Conservation (phyloP, 257 asterid species). For the Solanum pennellii region DNA sequence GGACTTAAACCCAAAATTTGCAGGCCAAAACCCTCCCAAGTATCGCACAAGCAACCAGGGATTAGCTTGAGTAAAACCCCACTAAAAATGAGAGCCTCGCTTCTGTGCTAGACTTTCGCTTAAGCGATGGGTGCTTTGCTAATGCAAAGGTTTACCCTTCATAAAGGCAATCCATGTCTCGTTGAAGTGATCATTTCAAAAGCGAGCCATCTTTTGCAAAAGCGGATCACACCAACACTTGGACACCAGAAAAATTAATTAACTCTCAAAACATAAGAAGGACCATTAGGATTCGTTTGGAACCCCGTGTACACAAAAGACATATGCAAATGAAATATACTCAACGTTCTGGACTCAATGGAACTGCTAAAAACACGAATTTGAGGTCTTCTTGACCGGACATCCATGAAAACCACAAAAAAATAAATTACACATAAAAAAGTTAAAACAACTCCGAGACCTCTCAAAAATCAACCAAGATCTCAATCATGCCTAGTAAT, state of each 20-base stretch:
- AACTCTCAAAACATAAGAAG: not conserved
- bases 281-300: not conserved
- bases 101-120: too few relatives aligned
- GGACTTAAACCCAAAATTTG: not conserved
- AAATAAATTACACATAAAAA: not conserved
- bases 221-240: not conserved
- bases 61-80: too few relatives aligned
- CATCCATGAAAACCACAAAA: not conserved
- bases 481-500: not conserved
- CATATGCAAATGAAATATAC: not conserved
- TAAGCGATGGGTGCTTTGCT: too few relatives aligned
- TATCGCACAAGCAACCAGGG: not conserved
- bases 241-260: not conserved
- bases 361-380: too few relatives aligned
- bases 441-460: not conserved
- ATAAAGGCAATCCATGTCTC: not conserved
- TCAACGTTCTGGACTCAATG: not conserved
- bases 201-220: not conserved
- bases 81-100: too few relatives aligned
- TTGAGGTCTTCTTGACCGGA: not conserved
- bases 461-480: not conserved
- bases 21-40: not conserved
- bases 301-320: not conserved
- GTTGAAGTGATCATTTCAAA: not conserved
- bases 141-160: not conserved